These are phyloP conservation scores for Bipolaris victoriae DNA, from an alignment of 2,329 filamentous ascomycete genomes.

Conservation along the genomic window DNA sequence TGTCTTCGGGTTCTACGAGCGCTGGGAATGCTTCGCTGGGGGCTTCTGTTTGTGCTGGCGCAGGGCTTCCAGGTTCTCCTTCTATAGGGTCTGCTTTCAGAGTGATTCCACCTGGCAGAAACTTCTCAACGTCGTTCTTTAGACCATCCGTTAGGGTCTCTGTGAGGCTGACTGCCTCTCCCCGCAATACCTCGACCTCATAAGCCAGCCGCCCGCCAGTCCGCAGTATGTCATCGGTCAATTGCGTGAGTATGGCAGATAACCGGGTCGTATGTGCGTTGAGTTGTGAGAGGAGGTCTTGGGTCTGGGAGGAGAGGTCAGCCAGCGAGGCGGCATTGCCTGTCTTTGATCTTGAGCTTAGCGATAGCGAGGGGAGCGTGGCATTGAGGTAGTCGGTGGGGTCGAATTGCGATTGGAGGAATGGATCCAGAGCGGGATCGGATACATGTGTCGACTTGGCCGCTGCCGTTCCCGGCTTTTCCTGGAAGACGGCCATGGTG, in stretches of 20 bases:
- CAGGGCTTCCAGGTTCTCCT: slow-evolving; percentile 7
- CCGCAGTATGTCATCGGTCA: slow-evolving; percentile 93
- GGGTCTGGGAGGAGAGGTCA: slow-evolving; percentile 81
- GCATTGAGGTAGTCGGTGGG: slow-evolving; percentile 84
- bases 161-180: slow-evolving; percentile 80
- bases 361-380: slow-evolving; percentile 70
- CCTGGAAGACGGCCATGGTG: slow-evolving; percentile 37
- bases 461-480: slow-evolving; percentile 6
- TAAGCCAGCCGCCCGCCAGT: slow-evolving; percentile 89
- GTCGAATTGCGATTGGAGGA: slow-evolving; percentile 79
- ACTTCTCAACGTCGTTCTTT: slow-evolving; percentile 72
- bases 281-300: slow-evolving; percentile 83
- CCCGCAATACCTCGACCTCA: slow-evolving; percentile 90
- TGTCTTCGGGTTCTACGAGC: slow-evolving; percentile 11
- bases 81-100: slow-evolving; percentile 16
- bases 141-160: slow-evolving; percentile 78
- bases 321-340: slow-evolving; percentile 65
- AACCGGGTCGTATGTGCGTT: slow-evolving; percentile 86
- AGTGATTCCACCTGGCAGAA: slow-evolving; percentile 62
- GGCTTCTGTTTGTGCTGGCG: slow-evolving; percentile 2
- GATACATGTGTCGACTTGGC: slow-evolving; percentile 62
- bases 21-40: slow-evolving; percentile 4
- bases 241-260: slow-evolving; percentile 79
- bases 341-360: slow-evolving; percentile 50
- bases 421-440: slow-evolving; percentile 75